Evolutionary conservation across 257 asterid genomes (phyloP).

Genomic region (Anisodus acutangulus): DNA sequence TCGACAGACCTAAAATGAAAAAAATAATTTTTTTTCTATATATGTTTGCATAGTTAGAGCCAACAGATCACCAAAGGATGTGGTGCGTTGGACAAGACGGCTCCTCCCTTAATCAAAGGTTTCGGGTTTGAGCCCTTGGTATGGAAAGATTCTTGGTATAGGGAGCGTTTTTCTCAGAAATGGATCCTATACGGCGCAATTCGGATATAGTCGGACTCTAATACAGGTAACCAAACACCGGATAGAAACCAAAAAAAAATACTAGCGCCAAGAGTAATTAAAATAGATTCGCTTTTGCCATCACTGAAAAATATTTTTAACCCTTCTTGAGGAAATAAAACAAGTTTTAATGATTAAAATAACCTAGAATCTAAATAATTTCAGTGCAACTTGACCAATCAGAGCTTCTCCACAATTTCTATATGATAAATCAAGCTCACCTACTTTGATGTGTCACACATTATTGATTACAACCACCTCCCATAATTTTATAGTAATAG

Average conservation of each 20-base stretch:
- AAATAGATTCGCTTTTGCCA: neutral
- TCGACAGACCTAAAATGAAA: too few relatives aligned
- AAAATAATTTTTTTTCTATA: too few relatives aligned
- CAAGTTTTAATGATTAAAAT: neutral
- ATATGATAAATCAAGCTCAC: neutral
- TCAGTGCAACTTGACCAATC: neutral
- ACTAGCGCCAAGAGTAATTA: neutral
- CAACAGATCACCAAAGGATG: too few relatives aligned
- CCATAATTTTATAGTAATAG: neutral
- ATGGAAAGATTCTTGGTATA: too few relatives aligned
- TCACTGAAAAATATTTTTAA: neutral
- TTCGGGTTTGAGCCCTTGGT: too few relatives aligned
- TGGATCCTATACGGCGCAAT: too few relatives aligned
- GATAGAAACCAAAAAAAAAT: too few relatives aligned
- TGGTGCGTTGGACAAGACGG: too few relatives aligned
- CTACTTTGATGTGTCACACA: neutral
- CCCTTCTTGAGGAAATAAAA: neutral
- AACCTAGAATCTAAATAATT: neutral
- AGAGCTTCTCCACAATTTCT: neutral
- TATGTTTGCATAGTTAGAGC: neutral
- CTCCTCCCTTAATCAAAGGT: too few relatives aligned
- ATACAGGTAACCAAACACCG: too few relatives aligned
- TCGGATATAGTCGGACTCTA: too few relatives aligned
- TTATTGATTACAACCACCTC: constrained; percentile 11
- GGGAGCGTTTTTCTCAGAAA: too few relatives aligned